Evolutionary conservation across 2,329 filamentous ascomycete genomes (phyloP).

Genomic region (Aspergillus ochraceus): DNA sequence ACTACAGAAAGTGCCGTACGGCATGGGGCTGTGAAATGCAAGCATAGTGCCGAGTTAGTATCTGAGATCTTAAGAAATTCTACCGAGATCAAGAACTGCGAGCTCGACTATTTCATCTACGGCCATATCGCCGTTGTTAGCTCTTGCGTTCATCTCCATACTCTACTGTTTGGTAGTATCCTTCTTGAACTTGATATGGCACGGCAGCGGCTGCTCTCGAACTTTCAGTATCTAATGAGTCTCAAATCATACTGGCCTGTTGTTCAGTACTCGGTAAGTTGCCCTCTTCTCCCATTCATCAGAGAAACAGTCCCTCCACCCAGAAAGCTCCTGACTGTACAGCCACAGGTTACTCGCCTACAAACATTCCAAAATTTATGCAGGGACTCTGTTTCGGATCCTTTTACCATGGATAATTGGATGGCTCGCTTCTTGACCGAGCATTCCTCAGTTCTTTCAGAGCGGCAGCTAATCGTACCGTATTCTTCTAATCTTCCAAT

Average conservation of each 20-base stretch:
- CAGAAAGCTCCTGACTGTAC: neutral
- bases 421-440: conserved; percentile 26
- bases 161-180: conserved; percentile 19
- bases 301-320: too few relatives aligned
- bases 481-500: too few relatives aligned
- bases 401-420: conserved; percentile 24
- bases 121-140: conserved; percentile 23
- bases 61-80: conserved; percentile 20
- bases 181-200: conserved; percentile 10
- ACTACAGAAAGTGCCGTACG: neutral
- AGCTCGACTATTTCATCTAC: conserved; percentile 22
- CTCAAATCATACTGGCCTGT: conserved; percentile 23
- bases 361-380: conserved; percentile 23
- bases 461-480: conserved; percentile 8
- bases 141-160: conserved; percentile 23
- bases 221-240: conserved; percentile 23
- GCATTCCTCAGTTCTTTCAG: conserved; percentile 17
- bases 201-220: conserved; percentile 17
- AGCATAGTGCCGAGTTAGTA: conserved; percentile 15
- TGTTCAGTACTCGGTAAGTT: conserved; percentile 17
- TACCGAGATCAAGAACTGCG: conserved; percentile 16
- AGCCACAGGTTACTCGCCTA: conserved; percentile 17
- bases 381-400: conserved; percentile 18
- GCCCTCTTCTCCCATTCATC: neutral
- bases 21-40: conserved; percentile 15